Percentiles rank a stretch among this genome's conserved stretches.
phyloP scores from a whole-genome alignment of 768 basidiomycete genomes.

The Asterophora parasitica region DNA sequence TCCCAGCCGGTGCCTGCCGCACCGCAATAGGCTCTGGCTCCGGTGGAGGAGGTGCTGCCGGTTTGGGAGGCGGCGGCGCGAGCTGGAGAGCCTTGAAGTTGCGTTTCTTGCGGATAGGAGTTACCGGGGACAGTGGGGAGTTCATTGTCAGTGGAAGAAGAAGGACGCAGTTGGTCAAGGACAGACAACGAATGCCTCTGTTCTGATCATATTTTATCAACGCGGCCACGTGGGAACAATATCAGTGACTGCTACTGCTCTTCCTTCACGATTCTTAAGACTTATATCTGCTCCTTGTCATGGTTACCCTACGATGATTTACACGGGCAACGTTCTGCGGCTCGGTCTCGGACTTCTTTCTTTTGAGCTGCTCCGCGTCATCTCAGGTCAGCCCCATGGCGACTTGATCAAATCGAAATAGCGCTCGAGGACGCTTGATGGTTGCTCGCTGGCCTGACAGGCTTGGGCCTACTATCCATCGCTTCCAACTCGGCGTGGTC shows the following conservation, averaged over 20 bases:
- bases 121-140: conserved; percentile 13
- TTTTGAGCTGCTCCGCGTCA: conserved; percentile 1
- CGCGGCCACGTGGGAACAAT: conserved; percentile 15
- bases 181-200: not conserved
- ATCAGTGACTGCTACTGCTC: too few relatives aligned
- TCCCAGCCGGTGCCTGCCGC: conserved; percentile 40
- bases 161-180: conserved; percentile 4
- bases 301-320: conserved; percentile 10
- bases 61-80: conserved; percentile 41
- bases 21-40: conserved; percentile 40
- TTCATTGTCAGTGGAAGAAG: conserved; percentile 11
- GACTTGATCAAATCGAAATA: conserved; percentile 2
- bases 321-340: too few relatives aligned
- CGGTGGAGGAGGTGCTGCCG: conserved; percentile 32
- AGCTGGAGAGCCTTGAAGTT: conserved; percentile 88
- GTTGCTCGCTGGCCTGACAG: not conserved
- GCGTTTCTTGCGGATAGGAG: conserved; percentile 81
- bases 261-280: too few relatives aligned
- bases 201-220: conserved; percentile 13
- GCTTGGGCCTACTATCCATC: too few relatives aligned
- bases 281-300: conserved; percentile 4
- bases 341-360: not conserved
- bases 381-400: conserved; percentile 2
- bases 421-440: conserved; percentile 1
- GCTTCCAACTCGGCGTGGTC: too few relatives aligned